Evolutionary conservation across 2,329 filamentous ascomycete species (phyloP), one percentile per base, ranked within the genome.

Genomic region (Alternaria panax): DNA sequence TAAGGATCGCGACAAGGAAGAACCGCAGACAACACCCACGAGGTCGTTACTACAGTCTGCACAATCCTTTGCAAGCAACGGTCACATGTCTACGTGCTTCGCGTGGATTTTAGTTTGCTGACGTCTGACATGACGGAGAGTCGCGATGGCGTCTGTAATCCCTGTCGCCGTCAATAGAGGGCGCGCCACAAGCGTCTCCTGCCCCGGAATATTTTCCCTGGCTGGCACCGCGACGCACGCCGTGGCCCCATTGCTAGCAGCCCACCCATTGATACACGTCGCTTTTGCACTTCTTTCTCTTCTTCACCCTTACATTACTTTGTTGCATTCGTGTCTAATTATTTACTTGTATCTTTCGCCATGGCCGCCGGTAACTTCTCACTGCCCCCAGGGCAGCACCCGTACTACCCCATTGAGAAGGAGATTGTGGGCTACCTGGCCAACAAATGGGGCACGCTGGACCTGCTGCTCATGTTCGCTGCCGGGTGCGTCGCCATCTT

Each of bases 341-440:
- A 22, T 7, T 30, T 54, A 36, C 14, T 16, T 25, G 40, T 28
- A 46, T 34, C 40, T 18, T 25, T 47, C 59, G 62, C 59, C 43
- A 65, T 69, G 64, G 43, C 42, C 24, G 61, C 45, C 40, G 28
- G 24, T 30, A 65, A 68, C 57, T 55, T 62, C 41, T 57, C 66
- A 38, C 54, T 63, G 53, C 38, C 63, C 36, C 56, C 59, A 41
- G 64, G 59, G 40, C 53, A 65, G 59, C 89, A 93, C 74, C 90
- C 90, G 1, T 93, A 91, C 80, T 92, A 90, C 71, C 91, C 91
- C 5, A 72, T 88, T 22, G 85, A 87, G 53, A 84, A 87, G 36
- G 79, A 82, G 18, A 85, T 94, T 58, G 78, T 83, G 3, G 84
- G 82, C 60, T 93, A 91, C 77, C 79, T 87, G 42, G 84, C 88